These are phyloP conservation scores for Candida golubevii DNA, from an alignment of 805 yeast species.

Conservation along the genomic window DNA sequence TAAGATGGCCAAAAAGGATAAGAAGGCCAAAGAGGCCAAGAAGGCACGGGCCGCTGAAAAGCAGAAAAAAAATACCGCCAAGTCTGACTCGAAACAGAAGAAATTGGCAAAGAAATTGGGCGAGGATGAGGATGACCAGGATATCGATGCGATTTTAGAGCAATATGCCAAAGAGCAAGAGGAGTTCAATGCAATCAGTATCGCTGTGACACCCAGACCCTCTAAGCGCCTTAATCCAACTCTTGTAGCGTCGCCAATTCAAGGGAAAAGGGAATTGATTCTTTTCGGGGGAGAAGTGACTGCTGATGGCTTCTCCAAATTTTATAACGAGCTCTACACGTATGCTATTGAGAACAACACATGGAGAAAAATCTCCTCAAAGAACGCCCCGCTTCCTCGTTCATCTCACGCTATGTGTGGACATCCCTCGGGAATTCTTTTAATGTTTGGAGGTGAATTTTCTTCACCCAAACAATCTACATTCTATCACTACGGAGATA, in stretches of 20 bases:
- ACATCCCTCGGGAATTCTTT: constrained; percentile 82
- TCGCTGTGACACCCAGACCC: constrained; percentile 59
- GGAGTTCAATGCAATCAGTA: constrained; percentile 64
- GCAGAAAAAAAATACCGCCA: constrained; percentile 66
- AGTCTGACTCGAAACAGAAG: constrained; percentile 71
- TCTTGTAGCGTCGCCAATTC: constrained; percentile 69
- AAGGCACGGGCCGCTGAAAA: constrained; percentile 85
- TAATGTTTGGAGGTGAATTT: constrained; percentile 95
- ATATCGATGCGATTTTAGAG: constrained; percentile 76
- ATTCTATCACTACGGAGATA: constrained; percentile 93
- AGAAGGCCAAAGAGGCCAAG: constrained; percentile 86
- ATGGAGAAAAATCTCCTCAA: constrained; percentile 78
- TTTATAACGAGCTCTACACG: constrained; percentile 75
- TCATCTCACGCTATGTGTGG: constrained; percentile 92
- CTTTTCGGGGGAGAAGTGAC: constrained; percentile 88
- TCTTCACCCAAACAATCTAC: constrained; percentile 94
- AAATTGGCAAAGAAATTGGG: constrained; percentile 70
- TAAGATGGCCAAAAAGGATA: constrained; percentile 79
- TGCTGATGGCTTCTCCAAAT: constrained; percentile 49
- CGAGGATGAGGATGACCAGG: constrained; percentile 81
- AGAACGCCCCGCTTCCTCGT: constrained; percentile 87
- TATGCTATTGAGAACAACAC: constrained; percentile 71
- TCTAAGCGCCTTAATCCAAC: constrained; percentile 68
- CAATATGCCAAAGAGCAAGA: constrained; percentile 78
- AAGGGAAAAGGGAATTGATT: constrained; percentile 71